Conservation (phyloP, 2,329 filamentous ascomycete species). For the Neonectria sp. region DNA sequence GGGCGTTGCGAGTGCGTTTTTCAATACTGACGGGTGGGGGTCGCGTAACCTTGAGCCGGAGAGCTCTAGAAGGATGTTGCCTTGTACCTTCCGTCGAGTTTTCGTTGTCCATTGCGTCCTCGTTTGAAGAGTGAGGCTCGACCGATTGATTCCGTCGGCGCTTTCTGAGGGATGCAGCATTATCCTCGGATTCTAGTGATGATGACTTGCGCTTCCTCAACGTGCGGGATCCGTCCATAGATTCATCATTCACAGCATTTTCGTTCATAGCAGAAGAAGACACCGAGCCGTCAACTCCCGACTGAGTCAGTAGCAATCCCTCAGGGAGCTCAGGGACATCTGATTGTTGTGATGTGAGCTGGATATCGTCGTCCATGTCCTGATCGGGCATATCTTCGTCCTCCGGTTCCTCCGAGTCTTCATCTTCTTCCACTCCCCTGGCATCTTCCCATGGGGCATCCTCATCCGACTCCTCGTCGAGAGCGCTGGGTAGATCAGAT, state of each 20-base stretch:
- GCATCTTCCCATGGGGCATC: constrained; percentile 67
- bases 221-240: constrained; percentile 76
- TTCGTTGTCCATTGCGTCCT: constrained; percentile 52
- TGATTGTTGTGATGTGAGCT: constrained; percentile 47
- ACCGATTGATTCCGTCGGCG: constrained; percentile 65
- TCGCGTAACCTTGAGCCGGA: constrained; percentile 67
- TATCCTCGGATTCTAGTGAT: constrained; percentile 74
- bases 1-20: constrained; percentile 53
- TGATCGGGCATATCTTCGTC: constrained; percentile 38
- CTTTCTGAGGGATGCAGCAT: constrained; percentile 66
- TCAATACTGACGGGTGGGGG: constrained; percentile 59
- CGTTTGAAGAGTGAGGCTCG: constrained; percentile 56
- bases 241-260: constrained; percentile 27
- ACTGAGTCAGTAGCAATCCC: constrained; percentile 23
- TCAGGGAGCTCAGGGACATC: constrained; percentile 36
- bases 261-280: constrained; percentile 34
- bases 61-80: constrained; percentile 67
- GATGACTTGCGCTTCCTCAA: constrained; percentile 90
- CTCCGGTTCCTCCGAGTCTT: constrained; percentile 62
- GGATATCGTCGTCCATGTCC: constrained; percentile 41
- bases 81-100: constrained; percentile 49
- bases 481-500: constrained; percentile 63
- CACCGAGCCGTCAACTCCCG: constrained; percentile 29
- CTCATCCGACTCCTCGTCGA: constrained; percentile 67
- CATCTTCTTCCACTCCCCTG: constrained; percentile 71